Conservation (phyloP, 2,329 filamentous ascomycete species). For the Ceratocystis colombiana region DNA sequence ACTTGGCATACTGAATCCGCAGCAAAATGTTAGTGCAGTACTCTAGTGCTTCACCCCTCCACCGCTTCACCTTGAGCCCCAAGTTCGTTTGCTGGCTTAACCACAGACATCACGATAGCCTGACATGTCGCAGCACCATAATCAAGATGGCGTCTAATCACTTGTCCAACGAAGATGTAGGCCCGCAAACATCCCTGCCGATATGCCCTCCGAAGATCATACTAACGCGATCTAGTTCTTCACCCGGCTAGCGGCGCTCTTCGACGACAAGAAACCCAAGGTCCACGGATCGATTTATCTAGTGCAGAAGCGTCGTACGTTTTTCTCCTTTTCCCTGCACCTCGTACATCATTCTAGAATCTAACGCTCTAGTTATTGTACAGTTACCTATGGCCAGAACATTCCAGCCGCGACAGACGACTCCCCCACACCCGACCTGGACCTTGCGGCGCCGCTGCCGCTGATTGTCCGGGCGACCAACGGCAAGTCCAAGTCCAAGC, state of each 20-base stretch:
- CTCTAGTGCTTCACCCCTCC: not conserved
- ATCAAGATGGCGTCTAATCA: constrained; percentile 31
- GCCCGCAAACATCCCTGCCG: constrained; percentile 3
- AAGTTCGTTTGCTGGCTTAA: constrained; percentile 8
- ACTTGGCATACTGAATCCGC: not conserved
- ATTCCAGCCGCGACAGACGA: constrained; percentile 37
- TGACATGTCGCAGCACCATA: constrained; percentile 3
- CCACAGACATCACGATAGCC: constrained; percentile 9
- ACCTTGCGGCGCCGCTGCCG: constrained; percentile 51
- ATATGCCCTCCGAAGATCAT: not conserved
- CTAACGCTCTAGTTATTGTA: not conserved
- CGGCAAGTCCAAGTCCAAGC: constrained; percentile 54
- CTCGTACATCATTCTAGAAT: not conserved
- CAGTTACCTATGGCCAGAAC: constrained; percentile 40
- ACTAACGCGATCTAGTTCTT: constrained; percentile 18
- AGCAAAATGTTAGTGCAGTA: constrained; percentile 6
- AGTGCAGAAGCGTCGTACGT: constrained; percentile 63
- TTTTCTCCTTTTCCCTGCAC: not conserved
- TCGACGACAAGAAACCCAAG: constrained; percentile 55
- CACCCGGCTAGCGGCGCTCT: constrained; percentile 41
- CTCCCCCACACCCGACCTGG: constrained; percentile 50
- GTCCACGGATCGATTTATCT: constrained; percentile 65
- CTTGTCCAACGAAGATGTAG: constrained; percentile 53
- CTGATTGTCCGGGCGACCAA: constrained; percentile 78
- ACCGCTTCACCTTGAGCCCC: not conserved